These are phyloP conservation scores for Cryptococcus depauperatus DNA, from an alignment of 1,284 basidiomycete genomes.

Conservation along the genomic window DNA sequence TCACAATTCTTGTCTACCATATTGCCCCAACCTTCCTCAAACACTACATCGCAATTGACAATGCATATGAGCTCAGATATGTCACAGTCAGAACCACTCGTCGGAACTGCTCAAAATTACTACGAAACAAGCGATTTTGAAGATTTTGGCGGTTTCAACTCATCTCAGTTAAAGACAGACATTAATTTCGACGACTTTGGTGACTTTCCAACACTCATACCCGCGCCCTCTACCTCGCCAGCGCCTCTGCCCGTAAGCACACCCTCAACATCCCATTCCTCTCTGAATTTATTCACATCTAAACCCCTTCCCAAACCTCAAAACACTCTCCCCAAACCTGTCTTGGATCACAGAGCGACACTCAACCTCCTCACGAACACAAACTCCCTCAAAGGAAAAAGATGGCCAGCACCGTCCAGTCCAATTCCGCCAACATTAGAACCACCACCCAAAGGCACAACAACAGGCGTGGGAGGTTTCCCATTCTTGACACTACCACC, in stretches of 20 bases:
- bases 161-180: neutral
- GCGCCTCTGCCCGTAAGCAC: neutral
- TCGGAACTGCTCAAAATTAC: neutral
- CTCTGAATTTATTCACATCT: neutral
- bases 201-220: conserved; percentile 20
- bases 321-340: conserved; percentile 6
- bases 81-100: conserved; percentile 1
- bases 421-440: conserved; percentile 22
- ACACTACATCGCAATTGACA: neutral
- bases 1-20: too few relatives aligned
- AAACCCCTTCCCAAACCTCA: conserved; percentile 3
- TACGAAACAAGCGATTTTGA: too few relatives aligned
- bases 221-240: neutral
- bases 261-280: neutral
- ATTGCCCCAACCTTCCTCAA: too few relatives aligned
- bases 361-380: conserved; percentile 20
- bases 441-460: conserved; percentile 19
- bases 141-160: conserved; percentile 10
- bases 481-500: conserved; percentile 30
- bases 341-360: conserved; percentile 26
- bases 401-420: conserved; percentile 33
- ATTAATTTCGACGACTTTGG: conserved; percentile 23
- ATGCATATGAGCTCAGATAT: neutral
- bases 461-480: conserved; percentile 12
- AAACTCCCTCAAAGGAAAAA: conserved; percentile 18